Percentiles rank a stretch among this genome's conserved stretches.
Conservation (phyloP, 805 yeast species). For the Suhomyces xylopsoci region DNA sequence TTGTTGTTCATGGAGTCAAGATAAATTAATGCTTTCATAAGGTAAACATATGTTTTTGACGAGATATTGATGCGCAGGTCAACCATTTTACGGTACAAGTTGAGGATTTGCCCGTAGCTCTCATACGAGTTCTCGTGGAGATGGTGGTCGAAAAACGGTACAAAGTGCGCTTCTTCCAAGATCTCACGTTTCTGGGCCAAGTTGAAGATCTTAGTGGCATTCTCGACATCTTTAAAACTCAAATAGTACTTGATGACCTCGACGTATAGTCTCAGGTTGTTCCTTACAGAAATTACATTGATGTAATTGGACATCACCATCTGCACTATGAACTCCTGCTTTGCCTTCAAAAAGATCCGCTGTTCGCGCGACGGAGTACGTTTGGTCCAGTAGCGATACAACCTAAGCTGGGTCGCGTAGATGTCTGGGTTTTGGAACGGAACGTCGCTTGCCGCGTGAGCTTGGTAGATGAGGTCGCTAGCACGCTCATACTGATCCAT, state of each 20-base stretch:
- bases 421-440: conserved; percentile 30
- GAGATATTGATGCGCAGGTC: conserved; percentile 20
- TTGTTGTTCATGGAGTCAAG: conserved; percentile 21
- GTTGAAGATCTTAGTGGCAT: conserved; percentile 22
- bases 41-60: conserved; percentile 27
- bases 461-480: conserved; percentile 27
- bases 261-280: conserved; percentile 15
- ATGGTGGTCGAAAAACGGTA: conserved; percentile 28
- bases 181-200: conserved; percentile 13
- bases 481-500: conserved; percentile 33
- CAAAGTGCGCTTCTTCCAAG: conserved; percentile 24
- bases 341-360: conserved; percentile 7
- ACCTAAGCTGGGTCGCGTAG: conserved; percentile 26
- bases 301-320: conserved; percentile 10
- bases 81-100: conserved; percentile 35
- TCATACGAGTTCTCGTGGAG: conserved; percentile 15
- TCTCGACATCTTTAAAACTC: conserved; percentile 10
- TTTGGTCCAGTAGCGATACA: conserved; percentile 28
- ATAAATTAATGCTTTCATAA: conserved; percentile 29
- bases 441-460: conserved; percentile 25
- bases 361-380: conserved; percentile 9
- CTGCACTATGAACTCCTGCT: conserved; percentile 11
- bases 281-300: conserved; percentile 8
- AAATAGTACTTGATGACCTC: conserved; percentile 28
- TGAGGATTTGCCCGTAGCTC: conserved; percentile 22